Conservation (phyloP, 148 eudicot species). For the Fagopyrum homotropicum region DNA sequence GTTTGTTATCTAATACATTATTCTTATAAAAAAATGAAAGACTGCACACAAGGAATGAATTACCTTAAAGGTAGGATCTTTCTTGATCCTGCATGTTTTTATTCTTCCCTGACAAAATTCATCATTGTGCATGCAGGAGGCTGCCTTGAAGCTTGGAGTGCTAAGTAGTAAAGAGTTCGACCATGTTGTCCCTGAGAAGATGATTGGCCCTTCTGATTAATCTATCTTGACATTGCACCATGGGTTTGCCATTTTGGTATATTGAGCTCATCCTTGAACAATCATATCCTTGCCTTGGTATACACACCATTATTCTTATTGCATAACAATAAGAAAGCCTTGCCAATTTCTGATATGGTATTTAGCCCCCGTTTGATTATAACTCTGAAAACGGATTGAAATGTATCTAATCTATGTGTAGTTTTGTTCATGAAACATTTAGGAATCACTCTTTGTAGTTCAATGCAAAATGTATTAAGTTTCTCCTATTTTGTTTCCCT, state of each 20-base stretch:
- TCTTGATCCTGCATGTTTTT: neutral
- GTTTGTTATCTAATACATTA: too few relatives aligned
- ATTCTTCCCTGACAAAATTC: slow-evolving; percentile 1
- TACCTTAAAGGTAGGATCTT: slow-evolving; percentile 53
- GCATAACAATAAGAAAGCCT: neutral
- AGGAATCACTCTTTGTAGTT: too few relatives aligned
- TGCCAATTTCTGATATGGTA: neutral
- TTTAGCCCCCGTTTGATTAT: neutral
- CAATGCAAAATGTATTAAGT: too few relatives aligned
- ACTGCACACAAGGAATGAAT: slow-evolving; percentile 91
- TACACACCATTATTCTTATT: neutral
- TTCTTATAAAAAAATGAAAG: too few relatives aligned
- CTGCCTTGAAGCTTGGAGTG: slow-evolving; percentile 78
- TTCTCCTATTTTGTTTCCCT: too few relatives aligned
- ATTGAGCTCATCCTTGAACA: too few relatives aligned
- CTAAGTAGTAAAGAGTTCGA: slow-evolving; percentile 83
- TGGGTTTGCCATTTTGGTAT: too few relatives aligned
- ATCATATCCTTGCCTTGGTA: too few relatives aligned
- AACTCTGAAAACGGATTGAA: too few relatives aligned
- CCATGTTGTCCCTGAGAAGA: slow-evolving; percentile 76
- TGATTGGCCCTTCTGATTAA: slow-evolving; percentile 90
- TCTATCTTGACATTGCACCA: neutral
- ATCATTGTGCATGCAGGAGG: slow-evolving; percentile 53
- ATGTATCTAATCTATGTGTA: too few relatives aligned
- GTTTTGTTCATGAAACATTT: too few relatives aligned